Percentiles rank a stretch among this genome's conserved stretches.
These are phyloP conservation scores for Plenodomus biglobosus DNA, from an alignment of 2,329 filamentous ascomycete species.

Conservation along the genomic window DNA sequence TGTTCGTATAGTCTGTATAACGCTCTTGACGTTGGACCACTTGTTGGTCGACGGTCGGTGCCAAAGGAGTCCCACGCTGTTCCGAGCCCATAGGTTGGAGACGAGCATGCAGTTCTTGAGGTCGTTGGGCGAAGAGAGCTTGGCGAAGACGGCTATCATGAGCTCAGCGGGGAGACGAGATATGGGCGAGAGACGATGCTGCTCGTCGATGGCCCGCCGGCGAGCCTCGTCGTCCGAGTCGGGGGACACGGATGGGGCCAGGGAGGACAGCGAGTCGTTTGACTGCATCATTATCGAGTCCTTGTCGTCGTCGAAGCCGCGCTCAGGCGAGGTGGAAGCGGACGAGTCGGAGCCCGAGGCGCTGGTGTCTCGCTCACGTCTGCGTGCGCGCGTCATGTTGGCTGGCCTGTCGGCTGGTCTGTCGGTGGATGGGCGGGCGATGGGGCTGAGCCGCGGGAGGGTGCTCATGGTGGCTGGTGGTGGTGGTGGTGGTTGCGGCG, in stretches of 20 bases:
- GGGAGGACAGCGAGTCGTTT: constrained; percentile 91
- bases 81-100: constrained; percentile 90
- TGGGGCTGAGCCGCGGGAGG: constrained; percentile 2
- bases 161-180: constrained; percentile 89
- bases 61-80: constrained; percentile 92
- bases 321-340: constrained; percentile 72
- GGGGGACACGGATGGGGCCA: constrained; percentile 77
- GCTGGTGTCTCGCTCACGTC: constrained; percentile 36
- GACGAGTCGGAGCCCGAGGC: constrained; percentile 54
- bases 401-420: constrained; percentile 1
- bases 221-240: constrained; percentile 72
- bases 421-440: constrained; percentile 5
- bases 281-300: constrained; percentile 81
- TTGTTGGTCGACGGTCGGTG: constrained; percentile 88
- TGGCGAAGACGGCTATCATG: constrained; percentile 87
- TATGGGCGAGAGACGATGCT: constrained; percentile 73
- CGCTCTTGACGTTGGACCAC: constrained; percentile 77
- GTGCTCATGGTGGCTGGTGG: constrained; percentile 14
- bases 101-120: constrained; percentile 88
- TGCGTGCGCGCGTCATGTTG: constrained; percentile 39
- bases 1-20: constrained; percentile 75
- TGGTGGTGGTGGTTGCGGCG: background rate
- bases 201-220: constrained; percentile 58
- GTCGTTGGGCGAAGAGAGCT: constrained; percentile 73
- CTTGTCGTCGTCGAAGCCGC: constrained; percentile 84